Base-by-base conservation (phyloP, 768 basidiomycete genomes). In the Cyathus striatus region DNA sequence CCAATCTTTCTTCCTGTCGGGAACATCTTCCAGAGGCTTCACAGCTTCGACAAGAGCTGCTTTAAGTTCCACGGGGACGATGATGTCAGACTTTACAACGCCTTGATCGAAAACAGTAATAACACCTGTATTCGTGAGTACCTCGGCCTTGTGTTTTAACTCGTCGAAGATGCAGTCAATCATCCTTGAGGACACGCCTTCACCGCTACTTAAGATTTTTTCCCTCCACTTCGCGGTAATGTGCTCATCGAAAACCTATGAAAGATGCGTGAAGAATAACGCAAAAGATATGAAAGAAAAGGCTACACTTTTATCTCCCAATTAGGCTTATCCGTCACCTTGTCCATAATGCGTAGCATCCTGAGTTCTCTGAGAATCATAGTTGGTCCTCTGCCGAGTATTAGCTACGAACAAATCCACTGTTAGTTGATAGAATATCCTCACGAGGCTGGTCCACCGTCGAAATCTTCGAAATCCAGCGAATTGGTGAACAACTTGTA, bases 1-100 rank as follows among this genome's bases (percentile, higher is more conserved):
- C 72, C 72, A 74, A 49, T 74, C 70, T 22, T 60, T 59, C 41
- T 59, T 18, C 0, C 53, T 45, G 2, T 60, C 59, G 0, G 65
- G 60, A 1, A 65, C 55, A 39, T 63, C 48, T 44, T 72, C 68
- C 14, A 73, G 63, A 7, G 52, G 34, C 7, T 35, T 22, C 5
- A 56, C 52, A 3, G 47, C 61, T 2, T 45, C 25, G 12, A 55
- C 49, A 6, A 67, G 52, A 20, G 26, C 41, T 18, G 44, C 34
- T 12, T 42, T 44, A 23, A 60, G 23, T 3, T 43, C 24, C 3
- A 23, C 24, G 2, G 63, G 44, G n/a, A 66, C 48, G n/a, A 59
- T 54, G n/a, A 36, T 45, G 45, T 66, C 64, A 4, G 62, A 62
- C 22, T 49, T 52, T 40, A 49, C 42, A 5, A 48, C 40, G 16